phyloP scores from a whole-genome alignment of 2,329 filamentous ascomycete species.

The Arthrinium phaeospermum region DNA sequence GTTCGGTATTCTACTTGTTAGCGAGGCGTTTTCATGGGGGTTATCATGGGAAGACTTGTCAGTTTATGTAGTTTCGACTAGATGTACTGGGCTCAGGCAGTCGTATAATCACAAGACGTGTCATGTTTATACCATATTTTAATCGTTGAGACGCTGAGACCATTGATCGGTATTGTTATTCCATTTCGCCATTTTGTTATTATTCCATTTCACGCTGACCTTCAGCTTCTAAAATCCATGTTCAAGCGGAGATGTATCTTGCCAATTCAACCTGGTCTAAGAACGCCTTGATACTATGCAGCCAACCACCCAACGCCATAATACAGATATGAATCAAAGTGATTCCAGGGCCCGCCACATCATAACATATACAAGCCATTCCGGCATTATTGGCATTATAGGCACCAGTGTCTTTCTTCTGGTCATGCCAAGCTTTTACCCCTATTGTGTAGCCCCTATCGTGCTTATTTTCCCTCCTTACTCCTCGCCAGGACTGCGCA shows the following conservation, averaged over 20 bases:
- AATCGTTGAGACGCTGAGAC: background rate
- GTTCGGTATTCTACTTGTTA: background rate
- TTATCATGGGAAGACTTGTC: background rate
- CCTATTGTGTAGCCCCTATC: background rate
- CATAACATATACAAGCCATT: slow-evolving; percentile 12
- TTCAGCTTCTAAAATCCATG: background rate
- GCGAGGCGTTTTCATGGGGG: slow-evolving; percentile 15
- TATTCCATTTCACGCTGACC: background rate
- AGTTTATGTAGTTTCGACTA: background rate
- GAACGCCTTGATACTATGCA: slow-evolving; percentile 39
- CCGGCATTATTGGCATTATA: slow-evolving; percentile 3
- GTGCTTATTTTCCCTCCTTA: slow-evolving; percentile 43
- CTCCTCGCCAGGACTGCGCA: slow-evolving; percentile 76
- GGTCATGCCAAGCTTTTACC: slow-evolving; percentile 22
- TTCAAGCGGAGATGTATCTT: slow-evolving; percentile 34
- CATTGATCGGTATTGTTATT: no score
- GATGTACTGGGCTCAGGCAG: slow-evolving; percentile 14
- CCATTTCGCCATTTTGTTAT: background rate
- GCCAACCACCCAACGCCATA: slow-evolving; percentile 31
- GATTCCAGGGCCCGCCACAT: background rate
- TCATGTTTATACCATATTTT: background rate
- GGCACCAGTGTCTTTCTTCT: slow-evolving; percentile 23
- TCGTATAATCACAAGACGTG: slow-evolving; percentile 6
- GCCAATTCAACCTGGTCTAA: slow-evolving; percentile 26
- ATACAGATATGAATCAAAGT: slow-evolving; percentile 29